phyloP scores from a whole-genome alignment of 306 rosid genomes.

The Dryas alaskensis region DNA sequence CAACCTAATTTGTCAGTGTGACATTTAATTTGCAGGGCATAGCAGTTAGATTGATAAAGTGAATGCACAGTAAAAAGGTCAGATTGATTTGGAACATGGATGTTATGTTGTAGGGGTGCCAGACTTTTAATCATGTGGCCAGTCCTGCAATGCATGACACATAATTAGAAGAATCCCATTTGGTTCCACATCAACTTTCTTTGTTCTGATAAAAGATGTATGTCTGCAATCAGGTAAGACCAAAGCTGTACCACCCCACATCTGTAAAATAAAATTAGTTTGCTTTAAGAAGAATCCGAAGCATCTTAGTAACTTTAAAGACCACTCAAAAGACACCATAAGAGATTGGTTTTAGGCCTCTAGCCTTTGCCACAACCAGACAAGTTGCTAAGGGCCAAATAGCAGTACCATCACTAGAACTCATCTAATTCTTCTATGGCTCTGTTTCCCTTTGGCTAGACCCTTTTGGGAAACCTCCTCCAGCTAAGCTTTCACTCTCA shows the following conservation, averaged over 20 bases:
- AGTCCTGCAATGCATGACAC: too few species aligned
- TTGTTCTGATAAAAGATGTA: constrained; percentile 32
- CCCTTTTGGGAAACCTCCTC: constrained; percentile 35
- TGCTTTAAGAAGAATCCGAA: constrained; percentile 59
- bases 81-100: background rate
- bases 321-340: constrained; percentile 37
- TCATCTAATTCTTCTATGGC: constrained; percentile 24
- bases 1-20: background rate
- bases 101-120: background rate
- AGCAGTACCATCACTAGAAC: constrained; percentile 27
- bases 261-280: constrained; percentile 21
- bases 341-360: constrained; percentile 24
- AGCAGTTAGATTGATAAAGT: background rate
- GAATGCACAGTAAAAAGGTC: background rate
- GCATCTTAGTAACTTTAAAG: constrained; percentile 46
- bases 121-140: constrained; percentile 6
- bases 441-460: constrained; percentile 42
- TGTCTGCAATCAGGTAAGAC: constrained; percentile 38
- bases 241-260: constrained; percentile 43
- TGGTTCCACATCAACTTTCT: background rate
- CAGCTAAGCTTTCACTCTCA: constrained; percentile 48
- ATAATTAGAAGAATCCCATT: too few species aligned
- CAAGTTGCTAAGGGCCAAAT: constrained; percentile 46
- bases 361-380: constrained; percentile 32
- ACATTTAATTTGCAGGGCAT: background rate